Percentiles rank a stretch among this genome's conserved stretches.
Evolutionary conservation across 768 basidiomycete species (phyloP).

Genomic region (Cyathus striatus): DNA sequence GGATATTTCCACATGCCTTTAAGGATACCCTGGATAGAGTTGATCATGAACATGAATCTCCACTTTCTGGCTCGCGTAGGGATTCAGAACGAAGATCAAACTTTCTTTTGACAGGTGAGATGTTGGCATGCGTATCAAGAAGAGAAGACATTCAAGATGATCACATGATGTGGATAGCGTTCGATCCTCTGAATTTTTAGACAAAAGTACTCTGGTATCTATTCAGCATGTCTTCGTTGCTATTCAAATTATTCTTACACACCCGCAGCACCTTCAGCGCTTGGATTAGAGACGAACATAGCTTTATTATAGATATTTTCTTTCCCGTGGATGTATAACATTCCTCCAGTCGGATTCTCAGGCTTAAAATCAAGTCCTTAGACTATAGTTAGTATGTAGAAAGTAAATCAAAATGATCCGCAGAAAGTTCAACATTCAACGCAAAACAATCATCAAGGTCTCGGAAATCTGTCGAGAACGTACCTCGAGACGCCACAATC

Average conservation of each 20-base stretch:
- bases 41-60: background rate
- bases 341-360: too few species aligned
- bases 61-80: background rate
- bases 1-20: too few species aligned
- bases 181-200: too few species aligned
- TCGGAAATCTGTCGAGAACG: constrained; percentile 38
- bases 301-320: too few species aligned
- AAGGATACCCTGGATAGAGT: background rate
- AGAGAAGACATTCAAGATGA: background rate
- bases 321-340: too few species aligned
- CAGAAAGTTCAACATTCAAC: background rate
- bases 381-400: background rate
- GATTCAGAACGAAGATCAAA: background rate
- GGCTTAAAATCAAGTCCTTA: too few species aligned
- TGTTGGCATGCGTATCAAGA: too few species aligned
- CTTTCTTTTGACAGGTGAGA: constrained; percentile 2
- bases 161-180: too few species aligned
- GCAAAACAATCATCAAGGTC: background rate
- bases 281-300: too few species aligned
- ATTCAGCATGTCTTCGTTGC: too few species aligned
- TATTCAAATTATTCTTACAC: too few species aligned
- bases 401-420: background rate
- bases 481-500: constrained; percentile 56
- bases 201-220: background rate
- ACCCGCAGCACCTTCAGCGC: too few species aligned